These are phyloP conservation scores for Meripilus lineatus DNA, from an alignment of 1,284 basidiomycete species.

Conservation along the genomic window DNA sequence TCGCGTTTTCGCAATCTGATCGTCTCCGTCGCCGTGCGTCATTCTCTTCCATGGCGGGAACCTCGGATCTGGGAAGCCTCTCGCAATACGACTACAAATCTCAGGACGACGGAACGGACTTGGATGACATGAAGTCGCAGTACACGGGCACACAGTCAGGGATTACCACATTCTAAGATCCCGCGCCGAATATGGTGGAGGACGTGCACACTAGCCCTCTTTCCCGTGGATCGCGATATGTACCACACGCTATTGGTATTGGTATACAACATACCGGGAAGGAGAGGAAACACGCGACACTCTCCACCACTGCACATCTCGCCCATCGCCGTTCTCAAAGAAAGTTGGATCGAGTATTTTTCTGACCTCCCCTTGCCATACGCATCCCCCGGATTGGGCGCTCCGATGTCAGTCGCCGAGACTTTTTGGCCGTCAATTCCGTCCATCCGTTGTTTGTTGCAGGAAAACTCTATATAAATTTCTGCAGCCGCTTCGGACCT, in stretches of 20 bases:
- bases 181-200: conserved; percentile 14
- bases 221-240: conserved; percentile 9
- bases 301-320: no score
- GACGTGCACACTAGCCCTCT: conserved; percentile 7
- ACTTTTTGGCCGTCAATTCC: no score
- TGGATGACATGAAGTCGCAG: conserved; percentile 82
- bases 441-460: no score
- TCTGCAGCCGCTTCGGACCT: background rate
- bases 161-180: conserved; percentile 71
- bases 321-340: conserved; percentile 5
- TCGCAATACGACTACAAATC: conserved; percentile 84
- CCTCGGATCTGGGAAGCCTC: conserved; percentile 72
- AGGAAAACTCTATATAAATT: no score
- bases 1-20: conserved; percentile 82
- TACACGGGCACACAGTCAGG: conserved; percentile 79
- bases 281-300: background rate
- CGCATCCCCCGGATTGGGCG: conserved; percentile 9
- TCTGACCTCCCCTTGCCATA: no score
- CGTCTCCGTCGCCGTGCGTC: conserved; percentile 63
- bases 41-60: conserved; percentile 71
- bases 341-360: no score
- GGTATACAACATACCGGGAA: conserved; percentile 7
- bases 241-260: conserved; percentile 7
- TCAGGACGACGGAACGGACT: conserved; percentile 70
- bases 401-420: conserved; percentile 8